A percentile compares a stretch with the other conserved stretches of the same genome.
phyloP scores from a whole-genome alignment of 108 stramenopile genomes.

The Nitzschia sp. region DNA sequence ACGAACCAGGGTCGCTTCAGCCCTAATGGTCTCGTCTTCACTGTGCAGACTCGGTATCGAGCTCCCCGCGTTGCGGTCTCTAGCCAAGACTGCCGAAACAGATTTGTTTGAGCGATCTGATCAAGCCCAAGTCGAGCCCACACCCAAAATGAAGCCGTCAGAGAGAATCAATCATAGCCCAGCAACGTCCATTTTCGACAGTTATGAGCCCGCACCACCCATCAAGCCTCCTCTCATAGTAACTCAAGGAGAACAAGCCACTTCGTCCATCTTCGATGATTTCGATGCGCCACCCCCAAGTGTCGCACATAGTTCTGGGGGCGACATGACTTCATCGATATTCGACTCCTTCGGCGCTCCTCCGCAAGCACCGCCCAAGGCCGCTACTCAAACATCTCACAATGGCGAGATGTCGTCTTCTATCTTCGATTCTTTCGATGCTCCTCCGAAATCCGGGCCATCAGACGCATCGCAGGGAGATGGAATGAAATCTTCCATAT shows the following conservation, averaged over 20 bases:
- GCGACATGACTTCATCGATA: slow-evolving; percentile 38
- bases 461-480: slow-evolving; percentile 1
- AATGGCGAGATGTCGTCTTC: slow-evolving; percentile 33
- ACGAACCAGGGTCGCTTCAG: slow-evolving; percentile 56
- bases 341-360: slow-evolving; percentile 48
- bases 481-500: slow-evolving; percentile 44
- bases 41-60: slow-evolving; percentile 65
- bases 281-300: slow-evolving; percentile 43
- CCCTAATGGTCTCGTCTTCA: slow-evolving; percentile 52
- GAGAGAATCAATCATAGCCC: neutral
- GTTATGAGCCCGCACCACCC: neutral
- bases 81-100: slow-evolving; percentile 28
- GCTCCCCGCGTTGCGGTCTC: slow-evolving; percentile 48
- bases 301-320: neutral
- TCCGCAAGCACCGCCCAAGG: slow-evolving; percentile 10
- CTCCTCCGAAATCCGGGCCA: neutral
- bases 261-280: slow-evolving; percentile 62
- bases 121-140: slow-evolving; percentile 12
- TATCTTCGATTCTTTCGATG: slow-evolving; percentile 60
- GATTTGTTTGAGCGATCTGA: slow-evolving; percentile 23
- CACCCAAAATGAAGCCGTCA: slow-evolving; percentile 7
- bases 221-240: neutral
- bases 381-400: neutral
- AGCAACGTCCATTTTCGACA: neutral
- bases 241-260: neutral